Evolutionary conservation across 108 stramenopile genomes (phyloP).

Genomic region (Cyclostephanos invisitatus): DNA sequence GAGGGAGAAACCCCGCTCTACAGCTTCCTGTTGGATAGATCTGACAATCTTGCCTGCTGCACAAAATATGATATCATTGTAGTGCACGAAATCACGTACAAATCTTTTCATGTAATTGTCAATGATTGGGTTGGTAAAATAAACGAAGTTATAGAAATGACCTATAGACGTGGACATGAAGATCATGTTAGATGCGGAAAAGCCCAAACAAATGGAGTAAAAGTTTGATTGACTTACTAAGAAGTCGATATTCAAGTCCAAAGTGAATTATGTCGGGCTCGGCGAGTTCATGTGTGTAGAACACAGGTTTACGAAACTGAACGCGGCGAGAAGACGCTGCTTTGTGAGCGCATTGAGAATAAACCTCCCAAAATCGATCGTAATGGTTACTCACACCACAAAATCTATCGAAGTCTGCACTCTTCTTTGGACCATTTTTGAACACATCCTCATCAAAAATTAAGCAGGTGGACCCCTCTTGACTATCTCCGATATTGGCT

Average conservation of each 20-base stretch:
- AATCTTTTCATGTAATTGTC: slow-evolving; percentile 77
- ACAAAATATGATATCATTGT: slow-evolving; percentile 87
- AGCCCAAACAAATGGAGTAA: neutral
- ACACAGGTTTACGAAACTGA: slow-evolving; percentile 32
- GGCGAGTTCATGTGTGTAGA: slow-evolving; percentile 35
- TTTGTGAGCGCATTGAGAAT: neutral
- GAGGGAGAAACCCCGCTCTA: slow-evolving; percentile 44
- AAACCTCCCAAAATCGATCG: neutral
- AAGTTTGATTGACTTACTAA: slow-evolving; percentile 32
- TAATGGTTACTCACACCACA: slow-evolving; percentile 31
- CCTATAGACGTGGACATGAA: neutral
- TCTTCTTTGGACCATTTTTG: slow-evolving; percentile 16
- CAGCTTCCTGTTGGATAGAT: slow-evolving; percentile 68
- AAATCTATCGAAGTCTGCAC: slow-evolving; percentile 26
- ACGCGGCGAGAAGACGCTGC: neutral
- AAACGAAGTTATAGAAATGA: slow-evolving; percentile 84
- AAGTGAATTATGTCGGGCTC: slow-evolving; percentile 70
- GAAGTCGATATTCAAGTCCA: slow-evolving; percentile 61
- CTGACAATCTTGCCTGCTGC: slow-evolving; percentile 88
- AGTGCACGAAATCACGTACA: slow-evolving; percentile 85
- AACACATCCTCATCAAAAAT: slow-evolving; percentile 71
- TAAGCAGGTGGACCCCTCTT: slow-evolving; percentile 45
- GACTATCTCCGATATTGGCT: slow-evolving; percentile 18
- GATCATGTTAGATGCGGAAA: neutral
- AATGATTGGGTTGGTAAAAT: slow-evolving; percentile 74